A percentile compares a stretch with the other conserved stretches of the same genome.
Evolutionary conservation across 768 basidiomycete species (phyloP).

Genomic region (Macrolepiota dolichaula): DNA sequence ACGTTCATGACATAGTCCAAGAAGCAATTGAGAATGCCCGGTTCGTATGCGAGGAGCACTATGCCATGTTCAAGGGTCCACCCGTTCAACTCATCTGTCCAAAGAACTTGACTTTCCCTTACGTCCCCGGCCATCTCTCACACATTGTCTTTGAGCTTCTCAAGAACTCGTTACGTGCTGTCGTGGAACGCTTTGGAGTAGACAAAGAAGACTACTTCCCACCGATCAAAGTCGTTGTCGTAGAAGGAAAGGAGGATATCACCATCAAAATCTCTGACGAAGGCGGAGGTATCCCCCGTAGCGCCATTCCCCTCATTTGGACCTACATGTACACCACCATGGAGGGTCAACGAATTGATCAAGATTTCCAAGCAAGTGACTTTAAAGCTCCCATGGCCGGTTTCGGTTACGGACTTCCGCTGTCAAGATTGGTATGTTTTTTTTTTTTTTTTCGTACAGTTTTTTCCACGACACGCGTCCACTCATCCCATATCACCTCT

Average conservation of each 20-base stretch:
- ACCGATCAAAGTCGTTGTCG: constrained; percentile 91
- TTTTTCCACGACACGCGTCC: too few species aligned
- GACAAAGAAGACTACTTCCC: constrained; percentile 79
- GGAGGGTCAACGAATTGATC: constrained; percentile 68
- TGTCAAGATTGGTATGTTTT: constrained; percentile 78
- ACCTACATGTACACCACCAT: constrained; percentile 97
- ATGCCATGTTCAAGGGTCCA: constrained; percentile 93
- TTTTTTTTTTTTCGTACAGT: constrained; percentile 1
- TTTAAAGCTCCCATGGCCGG: constrained; percentile 99
- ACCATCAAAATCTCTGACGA: constrained; percentile 99
- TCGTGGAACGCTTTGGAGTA: constrained; percentile 88
- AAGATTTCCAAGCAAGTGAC: constrained; percentile 80
- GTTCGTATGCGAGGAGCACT: constrained; percentile 93
- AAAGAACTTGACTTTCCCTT: constrained; percentile 79
- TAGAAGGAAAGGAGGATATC: constrained; percentile 97
- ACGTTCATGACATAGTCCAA: constrained; percentile 95
- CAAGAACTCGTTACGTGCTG: constrained; percentile 96
- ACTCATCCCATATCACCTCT: constrained; percentile 2
- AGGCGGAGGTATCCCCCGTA: constrained; percentile 88
- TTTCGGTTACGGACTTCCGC: constrained; percentile 89
- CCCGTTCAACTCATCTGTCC: constrained; percentile 97
- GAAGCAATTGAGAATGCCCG: constrained; percentile 98
- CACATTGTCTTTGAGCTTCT: constrained; percentile 97
- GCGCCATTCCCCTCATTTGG: constrained; percentile 94
- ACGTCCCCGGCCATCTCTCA: constrained; percentile 94